Evolutionary conservation across 1,284 basidiomycete genomes (phyloP).

Genomic region (Melampsora larici-populina): DNA sequence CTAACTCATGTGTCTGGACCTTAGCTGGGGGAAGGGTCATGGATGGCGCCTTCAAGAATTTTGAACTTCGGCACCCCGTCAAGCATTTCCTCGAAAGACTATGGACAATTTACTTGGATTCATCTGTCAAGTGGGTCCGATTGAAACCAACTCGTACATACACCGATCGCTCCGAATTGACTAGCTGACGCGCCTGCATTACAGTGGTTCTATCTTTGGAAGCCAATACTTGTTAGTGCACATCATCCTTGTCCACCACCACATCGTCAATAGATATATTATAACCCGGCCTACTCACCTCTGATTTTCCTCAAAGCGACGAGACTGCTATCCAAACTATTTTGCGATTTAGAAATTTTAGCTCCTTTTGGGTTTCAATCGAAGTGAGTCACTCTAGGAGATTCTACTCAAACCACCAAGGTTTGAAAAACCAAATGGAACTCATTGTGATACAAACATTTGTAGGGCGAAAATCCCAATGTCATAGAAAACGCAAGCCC

Average conservation of each 20-base stretch:
- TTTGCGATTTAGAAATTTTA: conserved; percentile 17
- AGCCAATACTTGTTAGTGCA: background rate
- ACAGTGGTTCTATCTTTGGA: background rate
- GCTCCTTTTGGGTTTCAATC: conserved; percentile 26
- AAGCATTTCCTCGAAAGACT: conserved; percentile 15
- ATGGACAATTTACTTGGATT: background rate
- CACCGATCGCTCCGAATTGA: no score
- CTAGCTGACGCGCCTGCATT: no score
- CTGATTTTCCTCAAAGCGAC: background rate
- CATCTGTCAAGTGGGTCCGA: background rate
- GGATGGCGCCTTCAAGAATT: conserved; percentile 17
- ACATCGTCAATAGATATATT: background rate
- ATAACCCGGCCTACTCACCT: background rate
- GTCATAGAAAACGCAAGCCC: background rate
- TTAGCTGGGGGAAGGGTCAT: conserved; percentile 17
- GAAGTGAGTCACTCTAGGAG: conserved; percentile 23
- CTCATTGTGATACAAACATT: background rate
- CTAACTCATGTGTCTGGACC: background rate
- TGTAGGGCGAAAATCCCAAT: background rate
- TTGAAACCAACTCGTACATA: background rate
- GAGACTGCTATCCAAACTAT: conserved; percentile 15
- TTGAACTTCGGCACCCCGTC: conserved; percentile 25
- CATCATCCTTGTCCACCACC: background rate
- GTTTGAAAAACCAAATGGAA: background rate
- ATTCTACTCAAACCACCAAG: background rate